A percentile compares a stretch with the other conserved stretches of the same genome.
These are phyloP conservation scores for Apiospora rasikravindrae DNA, from an alignment of 2,329 filamentous ascomycete species.

Conservation along the genomic window DNA sequence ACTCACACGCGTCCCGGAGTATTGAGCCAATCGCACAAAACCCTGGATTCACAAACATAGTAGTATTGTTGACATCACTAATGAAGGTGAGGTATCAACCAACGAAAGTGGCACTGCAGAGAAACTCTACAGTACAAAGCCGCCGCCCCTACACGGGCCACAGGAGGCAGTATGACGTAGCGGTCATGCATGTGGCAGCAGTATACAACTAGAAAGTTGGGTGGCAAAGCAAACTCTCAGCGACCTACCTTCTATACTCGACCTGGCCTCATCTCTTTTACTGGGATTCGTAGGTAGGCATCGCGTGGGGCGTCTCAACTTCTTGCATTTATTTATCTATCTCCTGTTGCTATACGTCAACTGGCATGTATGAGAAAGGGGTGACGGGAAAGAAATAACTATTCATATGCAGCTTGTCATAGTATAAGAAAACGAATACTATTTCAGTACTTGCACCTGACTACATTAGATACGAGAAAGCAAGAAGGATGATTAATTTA, in stretches of 20 bases:
- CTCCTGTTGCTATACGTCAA: not conserved
- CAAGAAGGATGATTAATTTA: not conserved
- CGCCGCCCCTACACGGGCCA: not conserved
- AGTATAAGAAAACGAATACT: conserved; percentile 5
- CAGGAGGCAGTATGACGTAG: conserved; percentile 1
- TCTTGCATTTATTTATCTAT: not conserved
- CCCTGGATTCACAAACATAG: not conserved
- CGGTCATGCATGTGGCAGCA: not conserved
- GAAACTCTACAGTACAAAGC: not conserved
- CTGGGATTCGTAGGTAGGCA: not conserved
- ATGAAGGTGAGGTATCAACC: not conserved
- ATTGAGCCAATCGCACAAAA: not conserved
- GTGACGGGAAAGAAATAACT: not conserved
- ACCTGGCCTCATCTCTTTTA: not conserved
- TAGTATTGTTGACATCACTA: not conserved
- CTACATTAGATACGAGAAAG: not conserved
- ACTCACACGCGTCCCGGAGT: not conserved
- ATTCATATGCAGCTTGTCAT: not conserved
- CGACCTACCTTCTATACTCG: not conserved
- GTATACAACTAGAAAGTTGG: not conserved
- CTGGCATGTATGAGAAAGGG: not conserved
- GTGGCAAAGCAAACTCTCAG: conserved; percentile 12
- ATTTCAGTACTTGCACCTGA: not conserved
- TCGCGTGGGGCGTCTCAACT: not conserved
- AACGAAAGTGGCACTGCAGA: not conserved